These are phyloP conservation scores for Medicago truncatula DNA, from an alignment of 306 rosid genomes.

Conservation along the genomic window MtrunA17r5.0-ANR NC_053042.1:54733001-54733500, in stretches of 20 bases:
- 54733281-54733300: slow-evolving; percentile 99
- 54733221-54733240: slow-evolving; percentile 15
- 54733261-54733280: slow-evolving; percentile 97
- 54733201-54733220: background rate
- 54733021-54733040: slow-evolving; percentile 27
- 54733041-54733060: slow-evolving; percentile 37
- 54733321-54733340: slow-evolving; percentile 99
- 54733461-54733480: slow-evolving; percentile 40
- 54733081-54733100: no score
- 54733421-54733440: slow-evolving; percentile 38
- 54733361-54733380: slow-evolving; percentile 97
- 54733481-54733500: slow-evolving; percentile 89
- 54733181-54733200: no score
- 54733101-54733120: no score
- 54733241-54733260: slow-evolving; percentile 70
- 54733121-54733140: no score
- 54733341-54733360: slow-evolving; percentile 93
- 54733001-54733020: slow-evolving; percentile 36
- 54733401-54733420: slow-evolving; percentile 42
- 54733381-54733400: slow-evolving; percentile 90
- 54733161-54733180: no score
- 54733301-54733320: slow-evolving; percentile 98
- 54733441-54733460: slow-evolving; percentile 31
- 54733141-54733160: no score
- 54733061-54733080: no score